Percentiles rank a stretch among this genome's conserved stretches.
These are phyloP conservation scores for Candolleomyces eurysporus DNA, from an alignment of 768 basidiomycete species.

Conservation along the genomic window DNA sequence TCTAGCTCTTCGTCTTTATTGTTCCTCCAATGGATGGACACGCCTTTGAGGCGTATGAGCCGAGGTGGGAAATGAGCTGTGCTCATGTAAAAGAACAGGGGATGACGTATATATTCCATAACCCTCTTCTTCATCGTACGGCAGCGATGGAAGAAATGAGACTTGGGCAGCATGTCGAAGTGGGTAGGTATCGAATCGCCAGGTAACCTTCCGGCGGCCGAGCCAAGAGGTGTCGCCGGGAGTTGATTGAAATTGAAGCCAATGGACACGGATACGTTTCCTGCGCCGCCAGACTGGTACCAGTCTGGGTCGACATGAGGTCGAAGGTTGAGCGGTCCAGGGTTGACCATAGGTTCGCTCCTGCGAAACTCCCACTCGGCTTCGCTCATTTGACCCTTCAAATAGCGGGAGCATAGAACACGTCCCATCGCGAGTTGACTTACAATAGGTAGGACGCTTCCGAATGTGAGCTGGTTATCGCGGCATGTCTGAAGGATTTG, in stretches of 20 bases:
- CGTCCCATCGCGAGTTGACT: constrained; percentile 53
- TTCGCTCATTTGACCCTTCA: constrained; percentile 45
- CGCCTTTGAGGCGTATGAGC: constrained; percentile 18
- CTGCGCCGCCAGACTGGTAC: constrained; percentile 42
- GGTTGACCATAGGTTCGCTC: constrained; percentile 45
- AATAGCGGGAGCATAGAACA: constrained; percentile 43
- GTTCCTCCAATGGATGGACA: constrained; percentile 16
- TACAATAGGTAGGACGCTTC: constrained; percentile 46
- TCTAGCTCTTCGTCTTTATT: constrained; percentile 7
- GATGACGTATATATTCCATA: constrained; percentile 33
- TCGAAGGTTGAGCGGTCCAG: constrained; percentile 51
- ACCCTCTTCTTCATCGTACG: constrained; percentile 35
- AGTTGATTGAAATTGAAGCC: constrained; percentile 41
- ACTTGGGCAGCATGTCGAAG: constrained; percentile 37
- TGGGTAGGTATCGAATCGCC: constrained; percentile 40
- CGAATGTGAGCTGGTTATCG: constrained; percentile 44
- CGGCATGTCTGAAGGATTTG: constrained; percentile 40
- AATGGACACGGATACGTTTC: constrained; percentile 41
- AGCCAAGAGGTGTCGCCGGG: constrained; percentile 45
- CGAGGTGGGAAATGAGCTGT: constrained; percentile 21
- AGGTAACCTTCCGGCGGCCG: constrained; percentile 22
- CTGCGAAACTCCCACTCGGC: constrained; percentile 54
- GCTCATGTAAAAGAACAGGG: constrained; percentile 44
- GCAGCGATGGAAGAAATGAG: constrained; percentile 47
- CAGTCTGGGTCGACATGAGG: constrained; percentile 48